Evolutionary conservation across 2,329 filamentous ascomycete species (phyloP).

Genomic region (Aureobasidium leucospermi): DNA sequence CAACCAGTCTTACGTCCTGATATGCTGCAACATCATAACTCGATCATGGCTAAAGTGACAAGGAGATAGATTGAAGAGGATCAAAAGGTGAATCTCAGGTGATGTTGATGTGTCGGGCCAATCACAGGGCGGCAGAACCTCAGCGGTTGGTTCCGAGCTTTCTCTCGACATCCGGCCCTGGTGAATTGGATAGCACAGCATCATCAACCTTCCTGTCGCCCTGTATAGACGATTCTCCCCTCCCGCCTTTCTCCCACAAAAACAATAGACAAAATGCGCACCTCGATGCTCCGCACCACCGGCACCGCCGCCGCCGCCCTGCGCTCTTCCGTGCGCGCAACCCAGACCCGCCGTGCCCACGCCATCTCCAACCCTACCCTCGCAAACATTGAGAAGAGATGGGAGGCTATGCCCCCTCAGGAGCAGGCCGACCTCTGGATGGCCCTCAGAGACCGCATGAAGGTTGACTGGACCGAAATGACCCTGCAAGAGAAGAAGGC

Average conservation of each 20-base stretch:
- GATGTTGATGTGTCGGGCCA: neutral
- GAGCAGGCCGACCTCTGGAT: constrained; percentile 99
- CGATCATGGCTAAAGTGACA: neutral
- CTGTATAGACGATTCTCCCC: constrained; percentile 6
- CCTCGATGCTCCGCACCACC: constrained; percentile 17
- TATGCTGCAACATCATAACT: too few species aligned
- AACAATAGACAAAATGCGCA: constrained; percentile 16
- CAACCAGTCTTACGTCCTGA: too few species aligned
- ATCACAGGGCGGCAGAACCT: neutral
- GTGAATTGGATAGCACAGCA: neutral
- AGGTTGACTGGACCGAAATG: constrained; percentile 92
- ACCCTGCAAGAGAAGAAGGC: constrained; percentile 98
- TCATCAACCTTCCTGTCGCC: constrained; percentile 2
- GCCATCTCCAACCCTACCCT: constrained; percentile 97
- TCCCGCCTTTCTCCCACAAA: neutral
- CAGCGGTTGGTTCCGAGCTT: constrained; percentile 6
- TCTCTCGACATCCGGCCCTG: constrained; percentile 1
- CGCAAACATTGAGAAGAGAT: constrained; percentile 98
- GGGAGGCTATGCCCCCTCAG: constrained; percentile 95
- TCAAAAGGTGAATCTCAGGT: neutral
- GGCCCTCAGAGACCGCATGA: constrained; percentile 96
- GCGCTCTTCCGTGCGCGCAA: constrained; percentile 18
- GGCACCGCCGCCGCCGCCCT: constrained; percentile 15
- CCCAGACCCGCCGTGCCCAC: constrained; percentile 61
- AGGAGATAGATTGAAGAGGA: neutral